Percentiles rank a stretch among this genome's conserved stretches.
Evolutionary conservation across 257 asterid genomes (phyloP).

Genomic region (Nemophila menziesii): DNA sequence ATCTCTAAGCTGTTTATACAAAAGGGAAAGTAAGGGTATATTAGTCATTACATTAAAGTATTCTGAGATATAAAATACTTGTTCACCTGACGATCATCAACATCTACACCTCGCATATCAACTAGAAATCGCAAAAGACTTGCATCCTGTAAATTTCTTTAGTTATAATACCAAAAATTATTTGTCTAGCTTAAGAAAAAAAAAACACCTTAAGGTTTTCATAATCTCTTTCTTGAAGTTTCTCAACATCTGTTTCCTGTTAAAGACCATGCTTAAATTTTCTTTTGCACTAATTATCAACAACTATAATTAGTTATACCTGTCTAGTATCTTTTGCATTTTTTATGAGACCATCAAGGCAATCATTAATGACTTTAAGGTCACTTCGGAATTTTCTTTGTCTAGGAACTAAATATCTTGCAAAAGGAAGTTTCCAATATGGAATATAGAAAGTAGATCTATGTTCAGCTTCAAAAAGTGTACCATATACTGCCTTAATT

Average conservation of each 20-base stretch:
- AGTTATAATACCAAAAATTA: conserved; percentile 30
- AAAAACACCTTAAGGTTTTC: conserved; percentile 59
- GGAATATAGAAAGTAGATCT: conserved; percentile 95
- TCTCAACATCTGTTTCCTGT: conserved; percentile 94
- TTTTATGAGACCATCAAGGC: conserved; percentile 76
- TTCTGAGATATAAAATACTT: no score
- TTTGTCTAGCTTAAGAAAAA: conserved; percentile 14
- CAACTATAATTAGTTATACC: conserved; percentile 29
- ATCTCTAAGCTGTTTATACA: conserved; percentile 64
- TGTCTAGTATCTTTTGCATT: conserved; percentile 90
- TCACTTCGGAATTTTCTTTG: conserved; percentile 82
- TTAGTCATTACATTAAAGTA: background rate
- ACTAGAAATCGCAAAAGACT: conserved; percentile 94
- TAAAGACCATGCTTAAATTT: conserved; percentile 3
- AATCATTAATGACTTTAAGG: conserved; percentile 77
- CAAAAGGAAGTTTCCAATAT: conserved; percentile 88
- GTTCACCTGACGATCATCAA: conserved; percentile 96
- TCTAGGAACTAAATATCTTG: conserved; percentile 83
- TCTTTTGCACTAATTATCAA: background rate
- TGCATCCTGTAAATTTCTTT: conserved; percentile 88
- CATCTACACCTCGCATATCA: conserved; percentile 97
- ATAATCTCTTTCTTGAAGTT: conserved; percentile 92
- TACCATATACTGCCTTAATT: conserved; percentile 97
- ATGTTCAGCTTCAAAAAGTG: conserved; percentile 97
- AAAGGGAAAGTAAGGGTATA: conserved; percentile 1